phyloP scores from a whole-genome alignment of 2,329 filamentous ascomycete genomes.

The Aspergillus pseudoterreus region DNA sequence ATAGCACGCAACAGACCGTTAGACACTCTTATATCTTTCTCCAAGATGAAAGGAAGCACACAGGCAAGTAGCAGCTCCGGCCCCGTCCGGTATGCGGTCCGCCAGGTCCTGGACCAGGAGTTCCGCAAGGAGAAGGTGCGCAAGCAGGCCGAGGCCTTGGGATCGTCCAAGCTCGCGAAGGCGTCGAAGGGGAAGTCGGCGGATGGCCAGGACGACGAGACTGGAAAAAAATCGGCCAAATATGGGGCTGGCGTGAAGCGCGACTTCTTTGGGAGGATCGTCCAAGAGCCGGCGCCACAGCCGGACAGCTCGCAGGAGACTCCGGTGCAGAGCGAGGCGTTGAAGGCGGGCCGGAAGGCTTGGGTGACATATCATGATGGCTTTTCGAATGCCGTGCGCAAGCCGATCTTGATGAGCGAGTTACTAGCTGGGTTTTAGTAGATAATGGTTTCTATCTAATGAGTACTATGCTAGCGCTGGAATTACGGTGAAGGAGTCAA shows the following conservation, averaged over 20 bases:
- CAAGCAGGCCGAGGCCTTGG: constrained; percentile 60
- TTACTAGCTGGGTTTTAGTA: constrained; percentile 54
- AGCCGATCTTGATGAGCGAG: constrained; percentile 77
- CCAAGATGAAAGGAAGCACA: constrained; percentile 30
- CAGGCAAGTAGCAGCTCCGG: constrained; percentile 54
- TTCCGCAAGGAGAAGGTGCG: constrained; percentile 68
- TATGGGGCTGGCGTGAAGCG: constrained; percentile 54
- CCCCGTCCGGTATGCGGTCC: constrained; percentile 84
- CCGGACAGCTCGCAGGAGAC: constrained; percentile 30
- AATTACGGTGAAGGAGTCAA: no score
- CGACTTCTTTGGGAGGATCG: constrained; percentile 80
- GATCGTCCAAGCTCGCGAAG: constrained; percentile 27
- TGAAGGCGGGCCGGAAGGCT: constrained; percentile 55
- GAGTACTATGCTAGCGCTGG: no score
- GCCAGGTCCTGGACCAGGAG: constrained; percentile 90
- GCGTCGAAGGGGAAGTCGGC: constrained; percentile 22
- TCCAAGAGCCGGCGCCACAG: constrained; percentile 48
- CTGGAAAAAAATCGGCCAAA: constrained; percentile 22
- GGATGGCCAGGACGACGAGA: constrained; percentile 25
- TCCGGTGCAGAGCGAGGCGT: constrained; percentile 26
- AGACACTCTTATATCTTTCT: constrained; percentile 72
- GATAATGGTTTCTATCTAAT: not conserved
- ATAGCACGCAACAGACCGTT: constrained; percentile 49
- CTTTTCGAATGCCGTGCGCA: constrained; percentile 85
- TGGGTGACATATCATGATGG: constrained; percentile 92